Evolutionary conservation across 495 filamentous ascomycete species (phyloP), one percentile per base, ranked within the genome.

Genomic region (Aspergillus affinis): DNA sequence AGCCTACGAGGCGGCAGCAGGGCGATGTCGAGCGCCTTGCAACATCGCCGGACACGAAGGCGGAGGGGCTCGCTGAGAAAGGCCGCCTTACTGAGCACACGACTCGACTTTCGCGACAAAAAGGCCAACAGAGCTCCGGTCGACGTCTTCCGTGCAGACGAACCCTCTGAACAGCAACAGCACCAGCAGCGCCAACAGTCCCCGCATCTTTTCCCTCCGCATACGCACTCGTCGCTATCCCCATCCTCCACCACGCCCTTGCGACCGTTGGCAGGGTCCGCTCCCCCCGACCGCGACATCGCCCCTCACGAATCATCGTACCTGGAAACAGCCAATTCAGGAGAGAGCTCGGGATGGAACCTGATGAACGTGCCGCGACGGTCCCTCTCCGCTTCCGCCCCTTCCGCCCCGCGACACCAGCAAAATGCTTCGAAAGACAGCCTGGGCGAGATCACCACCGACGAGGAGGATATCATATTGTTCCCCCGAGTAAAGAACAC

Each of bases 61-160:
- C 86, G 93, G 48, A 86, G 88, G 61, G 89, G 90, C 6, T 93
- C 90, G 6, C 73, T 93, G 57, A 79, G 90, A 47, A 94, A 93
- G 64, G 89, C 90, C 3, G 91, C 90, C 23, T 74, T 93, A 9
- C 78, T 93, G 8, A 90, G 89, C 6, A 84, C 88, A 49, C 84
- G 88, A 18, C 61, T 79, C 12, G 77, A 80, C 48, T 69, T 65
- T 32, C 74, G 74, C 29, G 75, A 78, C 54, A 86, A 85, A 68
- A 85, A 76, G 59, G 56, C 59, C 29, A 57, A 57, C 48, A 69
- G 61, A 46, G 68, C 65, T 45, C 57, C 63, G 17, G 53, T 57
- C 19, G 82, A 81, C 51, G 65, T 74, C 1, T 60, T 78, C 30
- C 77, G 73, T 48, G 75, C 78, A 52, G 83, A 82, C 29, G 79